Percentiles rank a stretch among this genome's conserved stretches.
Conservation (phyloP, 1,139 yeast species). For the Kluyveromyces marxianus region DNA sequence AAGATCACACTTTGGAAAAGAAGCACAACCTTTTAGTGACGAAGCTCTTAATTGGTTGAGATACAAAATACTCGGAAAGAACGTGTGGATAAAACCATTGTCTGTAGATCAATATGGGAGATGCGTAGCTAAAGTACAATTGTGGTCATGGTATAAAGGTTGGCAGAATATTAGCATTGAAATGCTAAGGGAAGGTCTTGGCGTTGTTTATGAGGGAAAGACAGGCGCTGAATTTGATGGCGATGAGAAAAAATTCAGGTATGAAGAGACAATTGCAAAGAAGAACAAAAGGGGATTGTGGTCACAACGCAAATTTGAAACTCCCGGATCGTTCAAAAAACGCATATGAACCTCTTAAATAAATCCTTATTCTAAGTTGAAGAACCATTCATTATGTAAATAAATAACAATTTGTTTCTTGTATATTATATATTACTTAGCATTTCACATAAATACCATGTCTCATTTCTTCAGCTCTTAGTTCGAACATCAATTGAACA, state of each 20-base stretch:
- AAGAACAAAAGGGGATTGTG: conserved; percentile 60
- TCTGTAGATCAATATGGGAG: conserved; percentile 84
- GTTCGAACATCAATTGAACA: conserved; percentile 90
- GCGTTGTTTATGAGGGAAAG: conserved; percentile 79
- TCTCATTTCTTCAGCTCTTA: conserved; percentile 78
- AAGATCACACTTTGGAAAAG: conserved; percentile 87
- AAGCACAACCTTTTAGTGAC: conserved; percentile 81
- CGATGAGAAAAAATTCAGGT: conserved; percentile 50
- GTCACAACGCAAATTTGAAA: conserved; percentile 49
- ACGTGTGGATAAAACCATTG: conserved; percentile 68
- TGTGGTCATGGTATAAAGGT: conserved; percentile 57
- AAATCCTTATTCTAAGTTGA: background rate
- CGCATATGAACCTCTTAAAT: background rate
- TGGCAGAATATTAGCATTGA: conserved; percentile 75
- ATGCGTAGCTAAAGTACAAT: conserved; percentile 73
- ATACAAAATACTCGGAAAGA: conserved; percentile 51
- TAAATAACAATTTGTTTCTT: background rate
- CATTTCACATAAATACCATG: conserved; percentile 78
- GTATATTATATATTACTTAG: conserved; percentile 26
- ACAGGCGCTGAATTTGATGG: conserved; percentile 82
- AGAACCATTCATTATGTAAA: background rate
- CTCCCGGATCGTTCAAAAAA: conserved; percentile 80
- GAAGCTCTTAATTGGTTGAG: conserved; percentile 80
- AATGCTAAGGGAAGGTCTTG: conserved; percentile 78
- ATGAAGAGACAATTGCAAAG: conserved; percentile 55